These are phyloP conservation scores for Ceratobasidium sp. DNA, from an alignment of 1,284 basidiomycete genomes.

Conservation along the genomic window DNA sequence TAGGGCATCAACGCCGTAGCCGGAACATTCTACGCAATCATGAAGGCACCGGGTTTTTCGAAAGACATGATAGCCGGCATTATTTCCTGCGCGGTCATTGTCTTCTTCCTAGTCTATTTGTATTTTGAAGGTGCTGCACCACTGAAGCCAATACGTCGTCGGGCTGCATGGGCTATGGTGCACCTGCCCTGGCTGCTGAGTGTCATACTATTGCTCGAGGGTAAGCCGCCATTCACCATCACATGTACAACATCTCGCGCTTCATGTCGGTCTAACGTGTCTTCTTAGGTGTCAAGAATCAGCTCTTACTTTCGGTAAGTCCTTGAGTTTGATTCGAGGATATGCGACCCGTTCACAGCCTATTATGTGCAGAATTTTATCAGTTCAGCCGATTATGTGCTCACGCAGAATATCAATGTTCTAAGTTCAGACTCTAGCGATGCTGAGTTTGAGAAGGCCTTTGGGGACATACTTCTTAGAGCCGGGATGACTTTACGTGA, in stretches of 20 bases:
- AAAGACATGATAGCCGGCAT: neutral
- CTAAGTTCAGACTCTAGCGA: neutral
- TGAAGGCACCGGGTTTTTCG: constrained; percentile 35
- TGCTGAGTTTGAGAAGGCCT: neutral
- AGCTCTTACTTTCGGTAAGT: constrained; percentile 41
- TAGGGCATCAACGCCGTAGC: constrained; percentile 43
- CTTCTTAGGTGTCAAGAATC: constrained; percentile 40
- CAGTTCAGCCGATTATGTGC: neutral
- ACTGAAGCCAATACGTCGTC: constrained; percentile 34
- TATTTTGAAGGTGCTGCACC: constrained; percentile 44
- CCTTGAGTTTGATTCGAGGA: no score
- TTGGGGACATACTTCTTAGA: constrained; percentile 8
- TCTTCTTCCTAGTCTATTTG: constrained; percentile 39
- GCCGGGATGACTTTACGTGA: neutral
- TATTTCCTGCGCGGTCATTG: constrained; percentile 34
- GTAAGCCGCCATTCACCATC: neutral
- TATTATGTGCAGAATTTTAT: constrained; percentile 20
- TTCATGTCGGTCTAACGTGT: neutral
- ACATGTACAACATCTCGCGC: no score
- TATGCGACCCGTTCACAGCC: no score
- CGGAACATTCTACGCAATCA: constrained; percentile 29
- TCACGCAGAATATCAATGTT: neutral
- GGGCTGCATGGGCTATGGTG: constrained; percentile 31
- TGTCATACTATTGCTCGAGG: constrained; percentile 37
- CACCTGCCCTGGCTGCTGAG: constrained; percentile 40